These are phyloP conservation scores for Micromonas commoda DNA, from an alignment of 139 green algal genomes.

Conservation along the genomic window DNA sequence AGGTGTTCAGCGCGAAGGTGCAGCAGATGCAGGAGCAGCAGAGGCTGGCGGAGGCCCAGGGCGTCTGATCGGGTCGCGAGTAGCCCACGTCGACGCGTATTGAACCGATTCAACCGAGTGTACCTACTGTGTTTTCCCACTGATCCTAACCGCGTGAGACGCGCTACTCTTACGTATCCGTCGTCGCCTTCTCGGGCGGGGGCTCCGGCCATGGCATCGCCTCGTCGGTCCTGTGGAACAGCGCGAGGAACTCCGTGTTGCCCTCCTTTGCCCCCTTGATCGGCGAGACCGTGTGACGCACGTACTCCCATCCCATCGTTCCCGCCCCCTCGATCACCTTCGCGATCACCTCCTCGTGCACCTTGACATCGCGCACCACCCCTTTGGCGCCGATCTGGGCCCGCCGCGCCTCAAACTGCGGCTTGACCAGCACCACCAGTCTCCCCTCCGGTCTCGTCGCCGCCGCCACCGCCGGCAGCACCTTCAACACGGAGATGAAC, in stretches of 20 bases:
- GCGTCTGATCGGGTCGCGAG: not conserved
- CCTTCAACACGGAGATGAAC: slow-evolving; percentile 90
- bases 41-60: not conserved
- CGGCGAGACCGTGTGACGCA: slow-evolving; percentile 6
- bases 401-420: slow-evolving; percentile 91
- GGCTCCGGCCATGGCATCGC: not conserved
- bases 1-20: not conserved
- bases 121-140: not conserved
- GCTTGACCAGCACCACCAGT: slow-evolving; percentile 90
- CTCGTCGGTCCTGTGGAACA: not conserved
- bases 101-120: not conserved
- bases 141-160: not conserved
- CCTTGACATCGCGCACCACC: slow-evolving; percentile 60
- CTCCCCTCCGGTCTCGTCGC: slow-evolving; percentile 48
- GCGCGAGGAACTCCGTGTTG: slow-evolving; percentile 27
- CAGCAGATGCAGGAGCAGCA: not conserved
- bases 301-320: not conserved
- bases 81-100: not conserved
- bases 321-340: slow-evolving; percentile 16
- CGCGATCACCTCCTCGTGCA: slow-evolving; percentile 30
- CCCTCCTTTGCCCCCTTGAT: slow-evolving; percentile 27
- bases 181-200: not conserved
- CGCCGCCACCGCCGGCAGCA: slow-evolving; percentile 52
- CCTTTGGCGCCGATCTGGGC: slow-evolving; percentile 64
- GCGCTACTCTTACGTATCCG: not conserved